Evolutionary conservation across 192 early-diverging fungal genomes (phyloP).

Genomic region (Umbelopsis ramanniana): DNA sequence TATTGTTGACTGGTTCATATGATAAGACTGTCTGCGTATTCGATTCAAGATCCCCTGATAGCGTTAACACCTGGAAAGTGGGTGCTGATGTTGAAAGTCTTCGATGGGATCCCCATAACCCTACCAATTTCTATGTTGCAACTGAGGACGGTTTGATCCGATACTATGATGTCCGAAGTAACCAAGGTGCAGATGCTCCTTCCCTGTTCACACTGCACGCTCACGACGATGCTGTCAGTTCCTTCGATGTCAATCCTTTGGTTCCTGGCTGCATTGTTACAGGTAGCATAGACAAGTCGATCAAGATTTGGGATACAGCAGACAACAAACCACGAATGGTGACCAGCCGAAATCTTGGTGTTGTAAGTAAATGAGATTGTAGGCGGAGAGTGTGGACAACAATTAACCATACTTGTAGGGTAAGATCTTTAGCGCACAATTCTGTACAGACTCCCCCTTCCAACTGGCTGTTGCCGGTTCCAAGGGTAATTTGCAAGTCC

Average conservation of each 20-base stretch:
- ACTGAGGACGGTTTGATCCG: slow-evolving; percentile 92
- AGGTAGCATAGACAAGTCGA: slow-evolving; percentile 84
- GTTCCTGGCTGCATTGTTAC: slow-evolving; percentile 90
- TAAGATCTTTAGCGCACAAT: slow-evolving; percentile 83
- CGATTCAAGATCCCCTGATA: slow-evolving; percentile 86
- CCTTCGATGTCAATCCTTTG: slow-evolving; percentile 82
- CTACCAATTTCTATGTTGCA: slow-evolving; percentile 78
- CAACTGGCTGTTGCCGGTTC: slow-evolving; percentile 87
- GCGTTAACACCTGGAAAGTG: slow-evolving; percentile 70
- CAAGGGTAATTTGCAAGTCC: slow-evolving; percentile 87
- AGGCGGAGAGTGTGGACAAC: neutral
- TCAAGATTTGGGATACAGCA: slow-evolving; percentile 93
- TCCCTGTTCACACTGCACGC: slow-evolving; percentile 91
- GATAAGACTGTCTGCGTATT: slow-evolving; percentile 88
- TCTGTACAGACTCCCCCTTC: slow-evolving; percentile 94
- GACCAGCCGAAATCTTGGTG: slow-evolving; percentile 81
- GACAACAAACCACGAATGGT: slow-evolving; percentile 82
- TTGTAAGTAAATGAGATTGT: slow-evolving; percentile 48
- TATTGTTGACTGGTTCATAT: slow-evolving; percentile 90
- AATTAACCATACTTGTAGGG: slow-evolving; percentile 38
- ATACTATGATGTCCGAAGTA: slow-evolving; percentile 82
- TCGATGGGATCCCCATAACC: slow-evolving; percentile 88
- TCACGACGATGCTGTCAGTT: slow-evolving; percentile 88
- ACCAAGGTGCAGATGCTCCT: slow-evolving; percentile 39
- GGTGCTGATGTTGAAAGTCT: slow-evolving; percentile 89